Evolutionary conservation across 1,284 basidiomycete genomes (phyloP).

Genomic region (Austroboletus niveus): DNA sequence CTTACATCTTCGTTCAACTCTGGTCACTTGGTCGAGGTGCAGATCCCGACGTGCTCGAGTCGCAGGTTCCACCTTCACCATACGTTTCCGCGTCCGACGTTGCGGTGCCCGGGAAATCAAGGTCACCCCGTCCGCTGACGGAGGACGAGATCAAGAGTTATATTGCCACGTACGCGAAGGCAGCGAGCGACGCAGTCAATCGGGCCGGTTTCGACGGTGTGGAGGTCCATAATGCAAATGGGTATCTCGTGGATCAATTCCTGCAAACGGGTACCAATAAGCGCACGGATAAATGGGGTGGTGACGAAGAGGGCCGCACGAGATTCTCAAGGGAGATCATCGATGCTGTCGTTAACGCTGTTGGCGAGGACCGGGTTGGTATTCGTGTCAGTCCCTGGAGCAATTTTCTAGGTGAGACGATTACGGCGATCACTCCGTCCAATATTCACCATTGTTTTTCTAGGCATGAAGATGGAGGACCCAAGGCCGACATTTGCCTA

Average conservation of each 20-base stretch:
- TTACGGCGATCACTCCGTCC: background rate
- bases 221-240: slow-evolving; percentile 20
- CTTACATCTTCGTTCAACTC: slow-evolving; percentile 12
- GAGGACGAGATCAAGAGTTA: slow-evolving; percentile 31
- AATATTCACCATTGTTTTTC: too few relatives aligned
- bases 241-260: slow-evolving; percentile 31
- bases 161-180: slow-evolving; percentile 19
- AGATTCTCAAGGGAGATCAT: slow-evolving; percentile 48
- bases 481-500: slow-evolving; percentile 45
- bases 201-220: slow-evolving; percentile 28
- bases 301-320: slow-evolving; percentile 48
- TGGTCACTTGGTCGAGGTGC: slow-evolving; percentile 44
- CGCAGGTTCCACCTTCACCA: slow-evolving; percentile 23
- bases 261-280: slow-evolving; percentile 17
- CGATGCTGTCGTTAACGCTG: slow-evolving; percentile 39
- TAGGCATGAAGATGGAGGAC: slow-evolving; percentile 23
- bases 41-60: slow-evolving; percentile 21
- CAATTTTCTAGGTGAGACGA: slow-evolving; percentile 33
- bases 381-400: slow-evolving; percentile 58
- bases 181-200: slow-evolving; percentile 25
- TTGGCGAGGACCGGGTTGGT: slow-evolving; percentile 42
- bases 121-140: slow-evolving; percentile 31
- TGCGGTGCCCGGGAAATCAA: slow-evolving; percentile 26
- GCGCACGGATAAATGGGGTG: slow-evolving; percentile 56
- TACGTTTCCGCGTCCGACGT: slow-evolving; percentile 44